Percentiles rank a stretch among this genome's conserved stretches.
Conservation (phyloP, 495 filamentous ascomycete genomes). For the Penicillium taxi region DNA sequence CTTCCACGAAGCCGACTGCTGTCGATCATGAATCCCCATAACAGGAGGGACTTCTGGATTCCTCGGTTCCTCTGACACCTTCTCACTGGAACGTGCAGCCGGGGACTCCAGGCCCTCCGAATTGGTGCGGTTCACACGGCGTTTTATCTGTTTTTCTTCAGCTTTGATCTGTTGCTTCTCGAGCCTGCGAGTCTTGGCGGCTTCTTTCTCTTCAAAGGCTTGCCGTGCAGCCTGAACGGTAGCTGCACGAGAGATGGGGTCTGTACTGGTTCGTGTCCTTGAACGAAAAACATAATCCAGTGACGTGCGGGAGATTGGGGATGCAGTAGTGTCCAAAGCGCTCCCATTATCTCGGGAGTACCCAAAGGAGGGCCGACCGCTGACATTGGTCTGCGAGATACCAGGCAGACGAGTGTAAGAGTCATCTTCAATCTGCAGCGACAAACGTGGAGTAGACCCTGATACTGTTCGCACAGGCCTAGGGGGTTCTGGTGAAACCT, state of each 20-base stretch:
- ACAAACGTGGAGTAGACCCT: slow-evolving; percentile 30
- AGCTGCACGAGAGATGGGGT: slow-evolving; percentile 46
- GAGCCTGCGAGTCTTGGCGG: slow-evolving; percentile 48
- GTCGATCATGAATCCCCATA: slow-evolving; percentile 1
- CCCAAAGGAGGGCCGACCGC: slow-evolving; percentile 43
- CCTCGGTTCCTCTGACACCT: slow-evolving; percentile 12
- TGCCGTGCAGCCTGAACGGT: slow-evolving; percentile 47
- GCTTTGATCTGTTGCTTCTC: slow-evolving; percentile 48
- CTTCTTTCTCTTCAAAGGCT: slow-evolving; percentile 52
- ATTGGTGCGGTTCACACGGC: slow-evolving; percentile 24
- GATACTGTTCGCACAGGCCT: slow-evolving; percentile 23
- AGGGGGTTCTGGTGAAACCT: slow-evolving; percentile 20
- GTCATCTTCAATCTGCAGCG: slow-evolving; percentile 41
- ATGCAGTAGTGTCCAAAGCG: slow-evolving; percentile 38
- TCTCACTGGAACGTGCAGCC: slow-evolving; percentile 4
- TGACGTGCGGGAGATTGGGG: slow-evolving; percentile 46
- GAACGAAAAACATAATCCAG: slow-evolving; percentile 50
- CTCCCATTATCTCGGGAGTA: slow-evolving; percentile 39
- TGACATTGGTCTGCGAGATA: slow-evolving; percentile 47
- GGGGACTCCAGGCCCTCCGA: slow-evolving; percentile 10
- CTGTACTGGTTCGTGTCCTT: slow-evolving; percentile 38
- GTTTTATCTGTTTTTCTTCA: slow-evolving; percentile 34
- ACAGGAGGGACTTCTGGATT: background rate
- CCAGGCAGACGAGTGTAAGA: slow-evolving; percentile 40
- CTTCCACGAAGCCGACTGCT: slow-evolving; percentile 23